Base-by-base conservation (phyloP, 202 grass and related monocot genomes). In the Zizania palustris region DNA sequence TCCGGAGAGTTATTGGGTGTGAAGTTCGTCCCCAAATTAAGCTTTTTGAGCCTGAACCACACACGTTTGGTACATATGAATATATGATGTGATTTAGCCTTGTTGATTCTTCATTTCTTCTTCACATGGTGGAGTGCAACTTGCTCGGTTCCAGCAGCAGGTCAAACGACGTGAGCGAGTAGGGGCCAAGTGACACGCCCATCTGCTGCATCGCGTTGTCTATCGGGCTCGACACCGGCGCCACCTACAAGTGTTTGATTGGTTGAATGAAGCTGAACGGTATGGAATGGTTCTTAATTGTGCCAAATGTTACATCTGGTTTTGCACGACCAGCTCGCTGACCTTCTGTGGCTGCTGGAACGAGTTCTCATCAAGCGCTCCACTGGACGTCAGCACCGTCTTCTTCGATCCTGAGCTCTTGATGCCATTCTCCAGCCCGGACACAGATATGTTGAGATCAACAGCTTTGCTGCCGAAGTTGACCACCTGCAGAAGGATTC, bases 131-230 rank as follows among this genome's bases (percentile, higher is more conserved):
- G 2, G 50, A 69, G 20, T 84, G 86, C 28, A 28, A 28, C 50
- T 75, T 72, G 85, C 70, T 80, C 34, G 58, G 35, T 11, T 84
- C 70, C 72, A 93, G 85, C 48, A 90, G 83, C 43, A 97, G 62
- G 44, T 97, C 94, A 20, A 92, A 93, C 58, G 94, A 91, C n/a
- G 85, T 90, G 73, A 97, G 79, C 3, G 94, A 92, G 72, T 97
- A 88, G 0, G 94, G 86, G 16, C 45, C 61, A 46, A 97, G 67
- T 3, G 49, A 72, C 63, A 88, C 79, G 50, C 60, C 71, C 91
- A 97, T 92, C 71, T 80, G 71, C 67, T 63, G 39, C 69, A 68
- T 70, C 34, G 70, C 85, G 19, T 86, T 73, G 2, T 65, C 62
- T 15, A 93, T 75, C 3, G 49, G 67, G 7, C 69, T 85, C 7